A percentile compares a stretch with the other conserved stretches of the same genome.
phyloP scores from a whole-genome alignment of 257 asterid species.

The Penstemon barbatus region DNA sequence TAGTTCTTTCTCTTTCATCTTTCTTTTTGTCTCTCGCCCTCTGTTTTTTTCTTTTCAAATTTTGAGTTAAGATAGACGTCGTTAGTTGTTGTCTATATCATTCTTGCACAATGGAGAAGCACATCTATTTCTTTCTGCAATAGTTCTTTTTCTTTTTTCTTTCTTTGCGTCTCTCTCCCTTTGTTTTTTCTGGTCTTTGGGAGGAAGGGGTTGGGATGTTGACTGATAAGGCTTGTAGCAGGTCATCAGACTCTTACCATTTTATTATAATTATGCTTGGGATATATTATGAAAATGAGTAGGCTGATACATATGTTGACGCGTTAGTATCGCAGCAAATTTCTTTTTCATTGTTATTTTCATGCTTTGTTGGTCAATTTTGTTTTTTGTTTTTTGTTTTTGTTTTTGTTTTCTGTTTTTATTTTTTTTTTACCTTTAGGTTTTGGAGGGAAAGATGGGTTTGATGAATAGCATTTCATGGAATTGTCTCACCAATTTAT shows the following conservation, averaged over 20 bases:
- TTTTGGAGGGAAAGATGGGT: constrained; percentile 21
- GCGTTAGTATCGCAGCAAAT: background rate
- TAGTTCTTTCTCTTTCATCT: background rate
- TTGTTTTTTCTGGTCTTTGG: background rate
- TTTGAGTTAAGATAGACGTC: no score
- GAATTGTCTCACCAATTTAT: constrained; percentile 17
- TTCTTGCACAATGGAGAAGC: background rate
- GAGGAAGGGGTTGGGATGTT: background rate
- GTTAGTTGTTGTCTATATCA: no score
- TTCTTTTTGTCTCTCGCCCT: background rate
- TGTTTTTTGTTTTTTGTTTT: constrained; percentile 8
- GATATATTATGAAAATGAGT: background rate
- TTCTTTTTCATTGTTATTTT: background rate
- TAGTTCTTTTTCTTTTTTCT: background rate
- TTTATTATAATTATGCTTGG: background rate
- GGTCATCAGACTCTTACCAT: background rate
- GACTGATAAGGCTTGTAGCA: background rate
- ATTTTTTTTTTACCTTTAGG: background rate
- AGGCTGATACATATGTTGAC: background rate
- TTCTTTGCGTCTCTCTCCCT: background rate
- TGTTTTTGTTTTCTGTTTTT: background rate
- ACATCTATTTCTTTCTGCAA: background rate
- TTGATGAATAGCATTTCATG: constrained; percentile 17
- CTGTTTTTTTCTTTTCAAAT: constrained; percentile 7
- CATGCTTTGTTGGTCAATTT: constrained; percentile 11